Evolutionary conservation across 768 basidiomycete genomes (phyloP).

Genomic region (Aureoboletus auriporus): DNA sequence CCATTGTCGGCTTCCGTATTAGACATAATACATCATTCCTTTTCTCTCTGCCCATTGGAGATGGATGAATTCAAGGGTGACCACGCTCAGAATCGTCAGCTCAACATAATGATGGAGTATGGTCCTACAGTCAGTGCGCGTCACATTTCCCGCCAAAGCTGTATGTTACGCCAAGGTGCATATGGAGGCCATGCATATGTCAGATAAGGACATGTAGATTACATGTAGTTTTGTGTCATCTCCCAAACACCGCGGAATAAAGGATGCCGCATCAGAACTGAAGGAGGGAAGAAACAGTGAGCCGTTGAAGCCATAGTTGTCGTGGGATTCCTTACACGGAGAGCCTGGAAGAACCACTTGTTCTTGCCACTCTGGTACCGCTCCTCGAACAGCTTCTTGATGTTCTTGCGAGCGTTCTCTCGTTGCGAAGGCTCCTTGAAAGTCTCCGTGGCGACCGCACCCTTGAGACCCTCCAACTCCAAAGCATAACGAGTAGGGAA

Average conservation of each 20-base stretch:
- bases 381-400: constrained; percentile 97
- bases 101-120: neutral
- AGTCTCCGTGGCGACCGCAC: constrained; percentile 75
- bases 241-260: constrained; percentile 12
- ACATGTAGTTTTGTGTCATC: constrained; percentile 37
- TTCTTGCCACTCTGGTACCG: constrained; percentile 92
- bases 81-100: neutral
- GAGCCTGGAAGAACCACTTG: constrained; percentile 93
- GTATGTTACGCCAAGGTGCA: constrained; percentile 4
- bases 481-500: constrained; percentile 99
- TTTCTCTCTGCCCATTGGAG: constrained; percentile 1
- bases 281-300: neutral
- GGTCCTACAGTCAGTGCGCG: neutral
- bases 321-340: constrained; percentile 53
- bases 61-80: constrained; percentile 1
- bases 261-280: constrained; percentile 34
- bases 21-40: constrained; percentile 22
- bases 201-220: constrained; percentile 30
- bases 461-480: constrained; percentile 94
- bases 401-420: constrained; percentile 90
- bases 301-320: neutral
- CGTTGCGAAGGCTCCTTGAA: constrained; percentile 98
- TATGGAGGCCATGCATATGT: constrained; percentile 20
- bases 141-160: neutral
- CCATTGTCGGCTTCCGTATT: constrained; percentile 10